Conservation (phyloP, 1,284 basidiomycete species). For the Coniferiporia weirii region DNA sequence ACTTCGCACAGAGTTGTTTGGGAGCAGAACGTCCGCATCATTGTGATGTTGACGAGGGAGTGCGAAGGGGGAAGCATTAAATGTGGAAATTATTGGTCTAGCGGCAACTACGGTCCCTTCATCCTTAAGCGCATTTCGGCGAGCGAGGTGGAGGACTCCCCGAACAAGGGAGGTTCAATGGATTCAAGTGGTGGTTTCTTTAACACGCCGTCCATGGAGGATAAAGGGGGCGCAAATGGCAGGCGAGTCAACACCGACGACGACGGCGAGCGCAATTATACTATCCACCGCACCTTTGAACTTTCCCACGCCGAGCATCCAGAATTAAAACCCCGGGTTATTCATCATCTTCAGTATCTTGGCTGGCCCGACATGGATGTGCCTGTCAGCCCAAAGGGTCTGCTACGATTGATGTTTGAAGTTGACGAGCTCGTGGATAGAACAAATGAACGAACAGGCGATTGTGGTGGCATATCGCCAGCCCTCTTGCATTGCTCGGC, state of each 20-base stretch:
- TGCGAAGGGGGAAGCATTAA: slow-evolving; percentile 86
- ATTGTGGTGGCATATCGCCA: slow-evolving; percentile 22
- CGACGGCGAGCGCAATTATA: slow-evolving; percentile 27
- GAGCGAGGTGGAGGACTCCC: slow-evolving; percentile 29
- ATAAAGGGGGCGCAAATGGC: background rate
- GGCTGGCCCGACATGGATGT: slow-evolving; percentile 95
- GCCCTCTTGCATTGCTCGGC: slow-evolving; percentile 77
- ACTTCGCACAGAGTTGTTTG: slow-evolving; percentile 55
- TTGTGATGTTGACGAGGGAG: slow-evolving; percentile 89
- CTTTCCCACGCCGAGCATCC: slow-evolving; percentile 60
- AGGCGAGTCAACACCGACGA: slow-evolving; percentile 19
- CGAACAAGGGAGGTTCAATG: background rate
- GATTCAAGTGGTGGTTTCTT: slow-evolving; percentile 7
- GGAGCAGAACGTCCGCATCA: slow-evolving; percentile 77
- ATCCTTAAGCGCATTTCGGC: slow-evolving; percentile 60
- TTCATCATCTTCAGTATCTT: slow-evolving; percentile 84
- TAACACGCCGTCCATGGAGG: background rate
- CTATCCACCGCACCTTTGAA: slow-evolving; percentile 67
- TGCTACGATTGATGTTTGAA: slow-evolving; percentile 65
- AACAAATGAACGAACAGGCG: slow-evolving; percentile 26
- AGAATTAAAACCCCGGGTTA: slow-evolving; percentile 48
- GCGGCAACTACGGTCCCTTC: slow-evolving; percentile 66
- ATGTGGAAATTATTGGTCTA: slow-evolving; percentile 89
- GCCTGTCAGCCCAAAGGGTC: slow-evolving; percentile 70
- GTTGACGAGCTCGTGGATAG: slow-evolving; percentile 57